Conservation (phyloP, 495 filamentous ascomycete genomes). For the Aspergillus campestris region DNA sequence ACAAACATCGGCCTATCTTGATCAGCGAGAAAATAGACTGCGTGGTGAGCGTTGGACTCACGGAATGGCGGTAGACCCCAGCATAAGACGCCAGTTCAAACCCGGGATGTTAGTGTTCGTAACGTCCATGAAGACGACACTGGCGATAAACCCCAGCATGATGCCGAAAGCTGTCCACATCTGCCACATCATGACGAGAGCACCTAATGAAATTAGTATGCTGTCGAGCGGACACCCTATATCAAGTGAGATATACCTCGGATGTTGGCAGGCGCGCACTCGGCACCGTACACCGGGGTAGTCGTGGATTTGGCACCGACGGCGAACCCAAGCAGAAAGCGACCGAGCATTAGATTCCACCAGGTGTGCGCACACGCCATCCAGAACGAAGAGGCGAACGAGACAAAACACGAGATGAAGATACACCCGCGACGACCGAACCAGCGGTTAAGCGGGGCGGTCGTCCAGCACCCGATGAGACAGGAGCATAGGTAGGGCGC, state of each 20-base stretch:
- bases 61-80: slow-evolving; percentile 70
- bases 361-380: slow-evolving; percentile 57
- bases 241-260: slow-evolving; percentile 29
- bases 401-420: slow-evolving; percentile 58
- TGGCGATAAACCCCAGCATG: slow-evolving; percentile 58
- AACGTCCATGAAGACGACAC: slow-evolving; percentile 47
- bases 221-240: slow-evolving; percentile 68
- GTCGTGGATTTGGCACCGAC: slow-evolving; percentile 51
- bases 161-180: slow-evolving; percentile 67
- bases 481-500: too few relatives aligned
- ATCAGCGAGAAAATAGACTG: too few relatives aligned
- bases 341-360: slow-evolving; percentile 51
- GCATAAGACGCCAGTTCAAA: slow-evolving; percentile 56
- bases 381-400: slow-evolving; percentile 52
- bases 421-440: slow-evolving; percentile 62
- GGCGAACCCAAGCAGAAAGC: slow-evolving; percentile 61
- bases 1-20: too few relatives aligned
- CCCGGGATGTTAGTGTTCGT: slow-evolving; percentile 39
- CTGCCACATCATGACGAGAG: background rate
- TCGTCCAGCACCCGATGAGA: slow-evolving; percentile 45
- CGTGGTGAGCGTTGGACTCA: slow-evolving; percentile 52
- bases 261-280: slow-evolving; percentile 64
- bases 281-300: slow-evolving; percentile 65
- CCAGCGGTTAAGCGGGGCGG: slow-evolving; percentile 59
- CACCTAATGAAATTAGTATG: slow-evolving; percentile 51